A percentile compares a stretch with the other conserved stretches of the same genome.
phyloP scores from a whole-genome alignment of 2,329 filamentous ascomycete species.

The Helotiales sp. region DNA sequence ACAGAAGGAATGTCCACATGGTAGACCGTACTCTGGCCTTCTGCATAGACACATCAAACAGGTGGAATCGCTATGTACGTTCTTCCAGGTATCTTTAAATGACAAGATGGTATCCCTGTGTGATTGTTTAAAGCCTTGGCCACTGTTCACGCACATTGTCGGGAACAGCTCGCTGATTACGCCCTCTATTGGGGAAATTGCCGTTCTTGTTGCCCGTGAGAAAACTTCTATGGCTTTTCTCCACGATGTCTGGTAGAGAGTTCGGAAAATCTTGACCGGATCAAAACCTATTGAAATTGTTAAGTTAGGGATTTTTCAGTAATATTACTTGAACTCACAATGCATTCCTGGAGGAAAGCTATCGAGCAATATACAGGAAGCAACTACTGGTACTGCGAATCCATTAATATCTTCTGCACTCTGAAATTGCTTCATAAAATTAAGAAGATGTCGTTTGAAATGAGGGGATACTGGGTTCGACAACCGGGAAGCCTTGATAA shows the following conservation, averaged over 20 bases:
- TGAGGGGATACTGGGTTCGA: neutral
- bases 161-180: conserved; percentile 21
- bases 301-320: neutral
- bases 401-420: neutral
- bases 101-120: neutral
- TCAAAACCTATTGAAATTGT: neutral
- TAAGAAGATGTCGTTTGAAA: neutral
- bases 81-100: neutral
- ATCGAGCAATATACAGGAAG: neutral
- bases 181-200: neutral
- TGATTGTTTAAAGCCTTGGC: neutral
- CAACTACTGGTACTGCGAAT: neutral
- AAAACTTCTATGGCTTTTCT: neutral
- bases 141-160: neutral
- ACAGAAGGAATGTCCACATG: conserved; percentile 10
- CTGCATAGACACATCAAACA: conserved; percentile 1
- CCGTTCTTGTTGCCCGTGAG: neutral
- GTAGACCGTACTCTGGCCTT: neutral
- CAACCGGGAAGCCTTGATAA: neutral
- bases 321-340: neutral
- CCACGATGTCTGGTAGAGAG: neutral
- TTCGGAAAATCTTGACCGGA: neutral
- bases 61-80: neutral
- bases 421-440: neutral
- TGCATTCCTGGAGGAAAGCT: neutral